phyloP scores from a whole-genome alignment of 2,329 filamentous ascomycete genomes.

The Xylaria sp. region DNA sequence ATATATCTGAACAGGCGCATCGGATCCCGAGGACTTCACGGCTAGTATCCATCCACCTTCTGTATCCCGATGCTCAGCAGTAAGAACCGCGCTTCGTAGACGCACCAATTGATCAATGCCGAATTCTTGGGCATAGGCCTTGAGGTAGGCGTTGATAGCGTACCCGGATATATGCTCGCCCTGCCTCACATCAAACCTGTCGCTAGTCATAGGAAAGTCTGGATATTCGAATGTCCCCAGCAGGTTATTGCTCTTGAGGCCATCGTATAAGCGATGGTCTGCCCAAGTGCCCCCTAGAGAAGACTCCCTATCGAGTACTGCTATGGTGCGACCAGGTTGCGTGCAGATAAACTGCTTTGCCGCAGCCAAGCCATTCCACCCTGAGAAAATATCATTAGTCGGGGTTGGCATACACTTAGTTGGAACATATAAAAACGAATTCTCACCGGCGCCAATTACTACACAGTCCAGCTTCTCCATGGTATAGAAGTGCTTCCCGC shows the following conservation, averaged over 20 bases:
- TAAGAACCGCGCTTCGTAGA: constrained; percentile 62
- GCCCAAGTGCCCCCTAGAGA: constrained; percentile 78
- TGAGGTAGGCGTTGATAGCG: constrained; percentile 67
- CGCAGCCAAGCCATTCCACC: constrained; percentile 67
- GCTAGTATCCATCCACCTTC: constrained; percentile 51
- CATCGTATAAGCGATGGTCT: constrained; percentile 72
- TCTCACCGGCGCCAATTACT: constrained; percentile 65
- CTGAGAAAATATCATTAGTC: constrained; percentile 42
- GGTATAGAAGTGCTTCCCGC: not conserved
- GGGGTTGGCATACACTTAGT: not conserved
- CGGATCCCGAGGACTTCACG: constrained; percentile 18
- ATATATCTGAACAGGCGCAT: constrained; percentile 47
- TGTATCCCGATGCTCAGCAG: constrained; percentile 60
- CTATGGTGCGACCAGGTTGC: constrained; percentile 66
- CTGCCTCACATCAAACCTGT: constrained; percentile 57
- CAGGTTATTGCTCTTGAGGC: constrained; percentile 79
- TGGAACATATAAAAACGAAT: constrained; percentile 18
- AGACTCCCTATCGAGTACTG: constrained; percentile 66
- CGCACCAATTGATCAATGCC: constrained; percentile 60
- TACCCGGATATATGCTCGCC: constrained; percentile 70
- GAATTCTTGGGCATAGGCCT: constrained; percentile 64
- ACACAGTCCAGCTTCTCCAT: constrained; percentile 61
- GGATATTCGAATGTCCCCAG: constrained; percentile 78
- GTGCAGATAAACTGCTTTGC: constrained; percentile 71
- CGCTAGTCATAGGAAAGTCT: constrained; percentile 75